Evolutionary conservation across 352 stramenopile species (phyloP).

Genomic region (Globisporangium solare): DNA sequence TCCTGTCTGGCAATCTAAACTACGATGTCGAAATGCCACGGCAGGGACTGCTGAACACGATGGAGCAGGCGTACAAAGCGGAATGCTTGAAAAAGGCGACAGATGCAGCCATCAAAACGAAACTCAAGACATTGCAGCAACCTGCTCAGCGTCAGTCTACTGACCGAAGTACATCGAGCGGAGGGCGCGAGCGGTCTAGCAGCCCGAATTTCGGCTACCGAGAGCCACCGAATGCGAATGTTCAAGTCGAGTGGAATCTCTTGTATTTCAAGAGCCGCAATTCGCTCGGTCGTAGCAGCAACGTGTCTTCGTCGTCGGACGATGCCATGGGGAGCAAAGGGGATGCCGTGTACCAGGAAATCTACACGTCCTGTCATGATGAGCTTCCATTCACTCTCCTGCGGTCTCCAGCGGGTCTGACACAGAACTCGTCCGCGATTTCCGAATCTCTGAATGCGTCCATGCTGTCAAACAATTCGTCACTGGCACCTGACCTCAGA

Average conservation of each 20-base stretch:
- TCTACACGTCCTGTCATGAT: conserved; percentile 44
- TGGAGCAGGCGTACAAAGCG: conserved; percentile 78
- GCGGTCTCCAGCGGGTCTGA: conserved; percentile 27
- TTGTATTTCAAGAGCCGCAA: conserved; percentile 40
- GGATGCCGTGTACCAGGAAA: conserved; percentile 45
- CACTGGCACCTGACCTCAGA: conserved; percentile 2
- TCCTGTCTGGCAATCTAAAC: conserved; percentile 77
- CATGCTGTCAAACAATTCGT: conserved; percentile 9
- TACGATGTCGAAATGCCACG: conserved; percentile 63
- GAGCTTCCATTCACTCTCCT: conserved; percentile 63
- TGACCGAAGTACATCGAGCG: conserved; percentile 6
- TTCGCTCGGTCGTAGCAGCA: conserved; percentile 33
- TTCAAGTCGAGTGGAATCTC: conserved; percentile 43
- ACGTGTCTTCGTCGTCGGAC: conserved; percentile 20
- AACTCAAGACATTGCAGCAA: conserved; percentile 31
- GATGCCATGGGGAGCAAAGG: conserved; percentile 11
- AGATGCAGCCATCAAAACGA: conserved; percentile 52
- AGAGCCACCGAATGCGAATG: conserved; percentile 25
- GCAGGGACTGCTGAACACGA: conserved; percentile 23
- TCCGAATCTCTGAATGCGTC: conserved; percentile 6
- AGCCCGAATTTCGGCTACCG: conserved; percentile 6
- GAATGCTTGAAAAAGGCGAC: conserved; percentile 55
- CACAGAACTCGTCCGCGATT: neutral
- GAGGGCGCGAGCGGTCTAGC: conserved; percentile 3
- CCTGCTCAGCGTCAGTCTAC: conserved; percentile 10